phyloP scores from a whole-genome alignment of 148 eudicot genomes.

The Camellia lanceoleosa region DNA sequence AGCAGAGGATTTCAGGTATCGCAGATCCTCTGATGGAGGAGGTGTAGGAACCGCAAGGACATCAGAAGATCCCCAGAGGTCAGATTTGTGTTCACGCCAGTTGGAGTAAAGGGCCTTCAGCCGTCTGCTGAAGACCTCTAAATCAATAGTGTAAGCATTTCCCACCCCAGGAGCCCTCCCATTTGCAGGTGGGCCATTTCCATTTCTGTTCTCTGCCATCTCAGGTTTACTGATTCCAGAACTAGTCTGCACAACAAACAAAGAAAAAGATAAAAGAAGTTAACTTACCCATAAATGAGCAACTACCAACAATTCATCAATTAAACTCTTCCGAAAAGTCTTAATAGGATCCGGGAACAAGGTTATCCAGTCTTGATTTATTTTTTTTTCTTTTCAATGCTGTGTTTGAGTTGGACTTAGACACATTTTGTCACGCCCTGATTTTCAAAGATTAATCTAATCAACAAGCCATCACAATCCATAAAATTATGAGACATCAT shows the following conservation, averaged over 20 bases:
- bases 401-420: too few species aligned
- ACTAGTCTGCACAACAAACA: conserved; percentile 11
- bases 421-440: too few species aligned
- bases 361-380: not conserved
- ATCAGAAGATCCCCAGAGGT: conserved; percentile 64
- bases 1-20: conserved; percentile 85
- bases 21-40: conserved; percentile 73
- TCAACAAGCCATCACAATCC: too few species aligned
- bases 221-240: not conserved
- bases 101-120: conserved; percentile 53
- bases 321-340: too few species aligned
- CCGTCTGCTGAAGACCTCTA: conserved; percentile 44
- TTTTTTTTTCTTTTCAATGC: too few species aligned
- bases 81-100: conserved; percentile 54
- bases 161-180: conserved; percentile 25
- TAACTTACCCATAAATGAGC: not conserved
- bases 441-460: too few species aligned
- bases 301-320: not conserved
- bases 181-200: conserved; percentile 28
- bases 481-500: too few species aligned
- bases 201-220: conserved; percentile 39
- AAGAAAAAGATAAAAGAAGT: not conserved
- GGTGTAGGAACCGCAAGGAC: conserved; percentile 71
- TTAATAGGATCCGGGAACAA: not conserved
- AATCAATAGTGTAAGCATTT: conserved; percentile 49